Conservation (phyloP, 1,284 basidiomycete species). For the Abortiporus biennis region DNA sequence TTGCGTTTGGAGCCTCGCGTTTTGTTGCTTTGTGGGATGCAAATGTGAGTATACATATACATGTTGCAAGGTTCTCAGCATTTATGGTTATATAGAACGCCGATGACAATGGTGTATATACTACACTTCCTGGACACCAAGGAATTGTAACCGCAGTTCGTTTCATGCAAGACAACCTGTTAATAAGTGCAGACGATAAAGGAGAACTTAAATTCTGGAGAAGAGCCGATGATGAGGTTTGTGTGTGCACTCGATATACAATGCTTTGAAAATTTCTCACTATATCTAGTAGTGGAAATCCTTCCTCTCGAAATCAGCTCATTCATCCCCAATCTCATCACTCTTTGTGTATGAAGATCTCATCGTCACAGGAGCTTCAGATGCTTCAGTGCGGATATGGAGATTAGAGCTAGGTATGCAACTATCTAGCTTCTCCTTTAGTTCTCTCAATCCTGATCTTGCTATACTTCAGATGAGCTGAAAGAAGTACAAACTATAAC, state of each 20-base stretch:
- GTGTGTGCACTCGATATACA: slow-evolving; percentile 15
- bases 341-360: slow-evolving; percentile 42
- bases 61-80: slow-evolving; percentile 9
- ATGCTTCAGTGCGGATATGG: slow-evolving; percentile 75
- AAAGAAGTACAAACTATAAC: slow-evolving; percentile 55
- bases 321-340: slow-evolving; percentile 63
- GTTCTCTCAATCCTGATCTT: neutral
- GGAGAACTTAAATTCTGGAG: slow-evolving; percentile 59
- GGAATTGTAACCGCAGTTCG: slow-evolving; percentile 74
- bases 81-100: slow-evolving; percentile 32
- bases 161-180: slow-evolving; percentile 41
- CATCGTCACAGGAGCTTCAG: slow-evolving; percentile 76
- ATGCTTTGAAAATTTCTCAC: slow-evolving; percentile 8
- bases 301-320: slow-evolving; percentile 39
- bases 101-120: slow-evolving; percentile 47
- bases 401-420: slow-evolving; percentile 25
- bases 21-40: slow-evolving; percentile 78
- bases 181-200: slow-evolving; percentile 72
- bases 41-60: slow-evolving; percentile 30
- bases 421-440: neutral
- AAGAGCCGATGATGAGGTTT: slow-evolving; percentile 33
- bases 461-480: slow-evolving; percentile 29
- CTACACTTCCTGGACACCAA: slow-evolving; percentile 72
- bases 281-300: slow-evolving; percentile 43
- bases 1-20: slow-evolving; percentile 78